phyloP scores from a whole-genome alignment of 2,329 filamentous ascomycete genomes.

The Ramularia collo-cygni region DNA sequence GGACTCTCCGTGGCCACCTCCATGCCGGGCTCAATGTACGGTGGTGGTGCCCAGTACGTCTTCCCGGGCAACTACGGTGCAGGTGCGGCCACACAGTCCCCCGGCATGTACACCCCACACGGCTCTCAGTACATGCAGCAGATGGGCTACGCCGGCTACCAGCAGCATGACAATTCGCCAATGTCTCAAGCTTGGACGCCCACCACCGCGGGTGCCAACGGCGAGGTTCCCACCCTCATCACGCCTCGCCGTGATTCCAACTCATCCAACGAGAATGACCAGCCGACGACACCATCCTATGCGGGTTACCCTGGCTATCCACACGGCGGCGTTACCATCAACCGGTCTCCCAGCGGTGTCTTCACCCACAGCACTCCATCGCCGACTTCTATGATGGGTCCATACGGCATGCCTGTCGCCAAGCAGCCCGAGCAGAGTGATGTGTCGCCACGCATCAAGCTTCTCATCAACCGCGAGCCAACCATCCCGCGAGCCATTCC shows the following conservation, averaged over 20 bases:
- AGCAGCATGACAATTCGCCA: conserved; percentile 41
- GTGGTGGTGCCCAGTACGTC: conserved; percentile 26
- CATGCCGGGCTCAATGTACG: conserved; percentile 30
- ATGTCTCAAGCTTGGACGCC: conserved; percentile 42
- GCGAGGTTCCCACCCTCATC: conserved; percentile 44
- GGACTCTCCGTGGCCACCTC: conserved; percentile 21
- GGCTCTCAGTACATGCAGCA: conserved; percentile 38
- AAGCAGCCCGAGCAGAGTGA: conserved; percentile 34
- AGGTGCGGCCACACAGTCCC: conserved; percentile 25
- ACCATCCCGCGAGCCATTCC: conserved; percentile 81
- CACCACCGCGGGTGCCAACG: conserved; percentile 36
- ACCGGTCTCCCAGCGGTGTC: conserved; percentile 43
- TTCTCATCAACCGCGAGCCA: conserved; percentile 60
- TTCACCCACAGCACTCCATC: conserved; percentile 46
- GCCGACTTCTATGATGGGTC: conserved; percentile 40
- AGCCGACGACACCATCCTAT: conserved; percentile 43
- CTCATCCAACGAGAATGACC: conserved; percentile 47
- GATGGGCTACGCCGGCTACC: conserved; percentile 38
- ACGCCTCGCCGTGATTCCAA: conserved; percentile 46
- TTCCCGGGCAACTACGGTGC: conserved; percentile 26
- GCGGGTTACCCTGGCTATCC: conserved; percentile 34
- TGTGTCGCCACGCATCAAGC: conserved; percentile 40
- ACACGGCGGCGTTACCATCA: conserved; percentile 41
- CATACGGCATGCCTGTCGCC: conserved; percentile 36
- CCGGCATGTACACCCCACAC: conserved; percentile 41